A percentile compares a stretch with the other conserved stretches of the same genome.
phyloP scores from a whole-genome alignment of 164 flowering plant genomes.

The Buxus sempervirens region DNA sequence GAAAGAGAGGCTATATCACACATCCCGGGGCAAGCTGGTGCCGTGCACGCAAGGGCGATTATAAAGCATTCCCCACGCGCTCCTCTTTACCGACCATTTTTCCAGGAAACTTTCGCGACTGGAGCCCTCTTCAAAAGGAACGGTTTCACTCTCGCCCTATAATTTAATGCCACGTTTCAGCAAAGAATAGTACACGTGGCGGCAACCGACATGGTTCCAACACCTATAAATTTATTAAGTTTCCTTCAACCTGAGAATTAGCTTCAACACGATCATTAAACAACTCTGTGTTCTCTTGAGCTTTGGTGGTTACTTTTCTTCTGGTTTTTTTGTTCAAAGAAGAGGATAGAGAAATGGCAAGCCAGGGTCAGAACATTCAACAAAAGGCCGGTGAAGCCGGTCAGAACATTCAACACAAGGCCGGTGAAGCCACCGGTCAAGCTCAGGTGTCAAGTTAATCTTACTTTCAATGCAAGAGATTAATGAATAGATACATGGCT shows the following conservation, averaged over 20 bases:
- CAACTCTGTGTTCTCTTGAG: too few relatives aligned
- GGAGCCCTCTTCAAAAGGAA: too few relatives aligned
- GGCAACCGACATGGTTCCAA: not conserved
- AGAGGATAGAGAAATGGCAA: constrained; percentile 20
- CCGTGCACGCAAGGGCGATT: too few relatives aligned
- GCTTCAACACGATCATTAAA: not conserved
- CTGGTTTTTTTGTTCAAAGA: not conserved
- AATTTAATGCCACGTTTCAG: not conserved
- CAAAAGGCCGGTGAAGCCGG: constrained; percentile 21
- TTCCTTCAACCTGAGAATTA: not conserved
- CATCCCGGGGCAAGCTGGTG: too few relatives aligned
- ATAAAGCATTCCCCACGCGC: too few relatives aligned
- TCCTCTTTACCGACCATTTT: too few relatives aligned
- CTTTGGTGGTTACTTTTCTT: not conserved
- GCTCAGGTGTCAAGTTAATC: constrained; percentile 15
- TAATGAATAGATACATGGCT: not conserved
- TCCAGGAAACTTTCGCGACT: too few relatives aligned
- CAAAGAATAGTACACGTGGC: not conserved
- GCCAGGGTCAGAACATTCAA: constrained; percentile 10
- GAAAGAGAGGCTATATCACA: too few relatives aligned
- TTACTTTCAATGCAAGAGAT: not conserved
- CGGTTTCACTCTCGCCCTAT: not conserved
- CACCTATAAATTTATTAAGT: not conserved
- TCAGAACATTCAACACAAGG: constrained; percentile 11
- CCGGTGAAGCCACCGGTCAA: constrained; percentile 22